Conservation (phyloP, 1,139 yeast species). For the Diutina siamensis region DNA sequence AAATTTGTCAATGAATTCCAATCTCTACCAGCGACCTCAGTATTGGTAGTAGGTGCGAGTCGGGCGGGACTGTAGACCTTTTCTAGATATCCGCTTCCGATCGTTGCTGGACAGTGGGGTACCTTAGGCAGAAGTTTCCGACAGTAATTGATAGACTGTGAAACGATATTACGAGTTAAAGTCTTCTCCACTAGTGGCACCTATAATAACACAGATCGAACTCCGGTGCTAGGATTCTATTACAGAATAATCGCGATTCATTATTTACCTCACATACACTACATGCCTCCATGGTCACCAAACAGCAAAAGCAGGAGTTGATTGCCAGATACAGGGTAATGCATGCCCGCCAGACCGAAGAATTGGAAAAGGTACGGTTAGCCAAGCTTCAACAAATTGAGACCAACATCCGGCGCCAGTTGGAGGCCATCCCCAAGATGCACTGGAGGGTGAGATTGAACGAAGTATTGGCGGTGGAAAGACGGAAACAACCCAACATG, state of each 20-base stretch:
- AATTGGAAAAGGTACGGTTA: not conserved
- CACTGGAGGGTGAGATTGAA: not conserved
- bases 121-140: no score
- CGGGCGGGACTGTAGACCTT: no score
- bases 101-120: no score
- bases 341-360: not conserved
- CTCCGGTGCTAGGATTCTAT: no score
- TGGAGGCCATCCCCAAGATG: not conserved
- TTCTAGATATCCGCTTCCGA: no score
- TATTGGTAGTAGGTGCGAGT: no score
- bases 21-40: no score
- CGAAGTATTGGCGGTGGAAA: not conserved
- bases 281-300: not conserved
- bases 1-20: no score
- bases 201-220: no score
- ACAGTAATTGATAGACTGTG: no score
- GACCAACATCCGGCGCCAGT: not conserved
- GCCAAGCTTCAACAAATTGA: not conserved
- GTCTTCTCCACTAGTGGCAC: no score
- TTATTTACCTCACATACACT: not conserved
- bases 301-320: not conserved
- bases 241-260: not conserved
- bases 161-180: no score
- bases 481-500: not conserved
- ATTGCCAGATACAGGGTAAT: not conserved